Conservation (phyloP, 495 filamentous ascomycete species). For the Penicillium samsonianum region DNA sequence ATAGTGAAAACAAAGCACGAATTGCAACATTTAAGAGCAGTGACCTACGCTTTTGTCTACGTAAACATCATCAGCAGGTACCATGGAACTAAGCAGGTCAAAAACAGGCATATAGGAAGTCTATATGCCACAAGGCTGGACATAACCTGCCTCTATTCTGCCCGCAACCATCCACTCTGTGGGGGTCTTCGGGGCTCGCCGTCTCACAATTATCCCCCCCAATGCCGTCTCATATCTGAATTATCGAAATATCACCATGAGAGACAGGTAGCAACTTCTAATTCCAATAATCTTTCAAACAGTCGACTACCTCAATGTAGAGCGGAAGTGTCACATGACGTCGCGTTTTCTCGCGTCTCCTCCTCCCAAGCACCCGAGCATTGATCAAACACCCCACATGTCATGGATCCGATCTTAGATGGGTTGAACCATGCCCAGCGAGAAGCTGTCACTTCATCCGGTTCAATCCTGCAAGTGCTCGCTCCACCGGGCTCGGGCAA, state of each 20-base stretch:
- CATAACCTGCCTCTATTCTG: neutral
- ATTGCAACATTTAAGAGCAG: neutral
- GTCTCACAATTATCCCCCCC: neutral
- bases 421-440: slow-evolving; percentile 83
- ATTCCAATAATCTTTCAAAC: neutral
- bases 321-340: slow-evolving; percentile 32
- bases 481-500: slow-evolving; percentile 89
- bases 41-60: neutral
- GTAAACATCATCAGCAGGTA: neutral
- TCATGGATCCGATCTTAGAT: slow-evolving; percentile 59
- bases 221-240: neutral
- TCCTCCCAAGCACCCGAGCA: neutral
- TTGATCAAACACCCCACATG: slow-evolving; percentile 16
- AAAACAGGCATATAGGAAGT: neutral
- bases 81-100: neutral
- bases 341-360: slow-evolving; percentile 30
- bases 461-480: slow-evolving; percentile 83
- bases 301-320: neutral
- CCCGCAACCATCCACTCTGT: neutral
- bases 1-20: neutral
- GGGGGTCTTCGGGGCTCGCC: neutral
- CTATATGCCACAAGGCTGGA: neutral
- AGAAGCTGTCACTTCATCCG: slow-evolving; percentile 78
- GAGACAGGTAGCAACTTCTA: neutral
- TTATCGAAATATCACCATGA: neutral